A percentile compares a stretch with the other conserved stretches of the same genome.
These are phyloP conservation scores for Tephrocybe sp. DNA, from an alignment of 768 basidiomycete genomes.

Conservation along the genomic window DNA sequence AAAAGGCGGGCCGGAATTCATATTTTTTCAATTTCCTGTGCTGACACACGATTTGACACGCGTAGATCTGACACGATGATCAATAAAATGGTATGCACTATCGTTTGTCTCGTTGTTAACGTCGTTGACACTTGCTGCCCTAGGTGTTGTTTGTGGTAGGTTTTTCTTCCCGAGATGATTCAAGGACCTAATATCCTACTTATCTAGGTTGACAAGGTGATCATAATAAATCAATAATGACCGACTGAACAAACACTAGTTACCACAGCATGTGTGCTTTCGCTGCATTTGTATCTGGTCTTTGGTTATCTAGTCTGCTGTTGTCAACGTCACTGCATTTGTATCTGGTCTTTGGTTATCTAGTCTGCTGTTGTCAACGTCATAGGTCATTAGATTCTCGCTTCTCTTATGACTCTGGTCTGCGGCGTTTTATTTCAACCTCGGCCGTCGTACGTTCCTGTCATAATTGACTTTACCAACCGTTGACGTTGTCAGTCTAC, in stretches of 20 bases:
- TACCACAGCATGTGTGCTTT: constrained; percentile 10
- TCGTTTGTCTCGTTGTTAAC: background rate
- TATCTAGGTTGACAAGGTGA: constrained; percentile 9
- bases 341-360: constrained; percentile 5
- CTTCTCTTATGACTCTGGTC: constrained; percentile 24
- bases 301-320: too few relatives aligned
- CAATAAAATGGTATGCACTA: constrained; percentile 15
- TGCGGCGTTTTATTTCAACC: constrained; percentile 31
- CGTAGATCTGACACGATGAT: constrained; percentile 21
- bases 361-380: background rate
- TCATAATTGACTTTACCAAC: too few relatives aligned
- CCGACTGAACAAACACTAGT: background rate
- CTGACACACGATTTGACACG: background rate
- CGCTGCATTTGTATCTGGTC: constrained; percentile 9
- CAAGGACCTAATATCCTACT: background rate
- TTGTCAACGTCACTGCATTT: constrained; percentile 10
- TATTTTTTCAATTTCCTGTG: background rate
- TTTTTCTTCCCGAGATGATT: background rate
- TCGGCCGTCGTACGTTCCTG: constrained; percentile 25
- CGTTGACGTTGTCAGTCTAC: constrained; percentile 18
- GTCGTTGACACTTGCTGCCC: background rate
- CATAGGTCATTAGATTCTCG: constrained; percentile 17
- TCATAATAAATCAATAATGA: background rate
- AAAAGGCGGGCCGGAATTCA: background rate
- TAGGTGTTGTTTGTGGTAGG: constrained; percentile 21